A percentile compares a stretch with the other conserved stretches of the same genome.
Evolutionary conservation across 305 asterid species (phyloP).

Genomic region (Vinca major): DNA sequence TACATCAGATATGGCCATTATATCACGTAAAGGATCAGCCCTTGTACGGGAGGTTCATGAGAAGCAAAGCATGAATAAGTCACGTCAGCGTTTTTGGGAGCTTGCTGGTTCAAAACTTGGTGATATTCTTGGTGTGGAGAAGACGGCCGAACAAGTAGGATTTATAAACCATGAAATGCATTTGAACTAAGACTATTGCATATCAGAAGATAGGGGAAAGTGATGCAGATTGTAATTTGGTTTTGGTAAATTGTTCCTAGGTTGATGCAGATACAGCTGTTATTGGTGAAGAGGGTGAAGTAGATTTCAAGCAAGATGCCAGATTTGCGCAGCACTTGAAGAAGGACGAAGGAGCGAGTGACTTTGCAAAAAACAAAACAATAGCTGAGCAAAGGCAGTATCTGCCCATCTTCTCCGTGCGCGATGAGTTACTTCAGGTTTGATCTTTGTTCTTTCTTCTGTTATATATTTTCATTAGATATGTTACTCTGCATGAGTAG

Average conservation of each 20-base stretch:
- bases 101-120: constrained; percentile 98
- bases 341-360: constrained; percentile 77
- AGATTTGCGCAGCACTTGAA: constrained; percentile 84
- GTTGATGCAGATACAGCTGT: constrained; percentile 93
- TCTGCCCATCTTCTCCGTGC: constrained; percentile 82
- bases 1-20: constrained; percentile 97
- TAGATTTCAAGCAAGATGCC: constrained; percentile 90
- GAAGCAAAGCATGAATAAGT: constrained; percentile 82
- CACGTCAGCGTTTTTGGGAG: constrained; percentile 97
- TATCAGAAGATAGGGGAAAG: neutral
- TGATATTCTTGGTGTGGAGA: constrained; percentile 91
- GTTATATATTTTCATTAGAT: neutral
- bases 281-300: constrained; percentile 95
- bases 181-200: constrained; percentile 2
- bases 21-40: constrained; percentile 82
- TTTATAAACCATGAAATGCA: constrained; percentile 3
- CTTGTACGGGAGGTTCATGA: constrained; percentile 85
- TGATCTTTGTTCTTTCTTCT: constrained; percentile 15
- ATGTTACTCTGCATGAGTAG: neutral
- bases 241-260: constrained; percentile 32
- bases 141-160: constrained; percentile 85
- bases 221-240: constrained; percentile 21
- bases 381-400: constrained; percentile 78
- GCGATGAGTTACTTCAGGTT: constrained; percentile 96
- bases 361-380: constrained; percentile 70